Evolutionary conservation across 768 basidiomycete genomes (phyloP).

Genomic region (Boletus eberwhitei): DNA sequence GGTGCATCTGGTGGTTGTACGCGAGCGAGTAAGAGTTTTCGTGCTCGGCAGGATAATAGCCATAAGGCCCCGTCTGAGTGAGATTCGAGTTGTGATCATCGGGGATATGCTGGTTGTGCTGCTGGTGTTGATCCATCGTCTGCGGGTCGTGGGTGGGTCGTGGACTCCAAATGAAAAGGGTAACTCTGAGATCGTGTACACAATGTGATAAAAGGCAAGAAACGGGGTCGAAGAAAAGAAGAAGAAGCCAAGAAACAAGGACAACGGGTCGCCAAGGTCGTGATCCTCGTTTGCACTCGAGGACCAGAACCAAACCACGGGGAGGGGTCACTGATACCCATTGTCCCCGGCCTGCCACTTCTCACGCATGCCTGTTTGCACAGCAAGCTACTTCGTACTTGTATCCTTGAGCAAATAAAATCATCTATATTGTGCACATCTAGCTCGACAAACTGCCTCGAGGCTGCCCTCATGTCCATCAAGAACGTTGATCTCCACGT

Average conservation of each 20-base stretch:
- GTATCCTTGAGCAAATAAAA: conserved; percentile 1
- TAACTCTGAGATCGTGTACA: conserved; percentile 33
- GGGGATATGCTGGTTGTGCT: conserved; percentile 44
- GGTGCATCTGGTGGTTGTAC: conserved; percentile 47
- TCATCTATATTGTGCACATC: neutral
- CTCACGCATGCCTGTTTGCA: conserved; percentile 17
- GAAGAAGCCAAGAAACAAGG: conserved; percentile 32
- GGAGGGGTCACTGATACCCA: conserved; percentile 4
- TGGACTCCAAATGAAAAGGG: conserved; percentile 36
- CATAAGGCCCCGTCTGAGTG: conserved; percentile 40
- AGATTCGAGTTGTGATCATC: conserved; percentile 47
- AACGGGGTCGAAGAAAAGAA: conserved; percentile 36
- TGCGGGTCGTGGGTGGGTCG: conserved; percentile 36
- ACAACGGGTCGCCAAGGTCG: conserved; percentile 23
- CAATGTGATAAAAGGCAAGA: conserved; percentile 32
- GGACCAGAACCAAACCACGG: conserved; percentile 25
- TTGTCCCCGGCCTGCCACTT: conserved; percentile 13
- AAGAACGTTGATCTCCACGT: conserved; percentile 12
- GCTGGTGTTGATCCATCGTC: conserved; percentile 41
- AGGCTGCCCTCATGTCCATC: conserved; percentile 19
- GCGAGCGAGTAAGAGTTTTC: conserved; percentile 52
- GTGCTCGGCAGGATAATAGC: conserved; percentile 53
- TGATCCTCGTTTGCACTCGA: conserved; percentile 30
- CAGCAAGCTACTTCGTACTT: neutral
- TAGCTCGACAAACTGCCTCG: conserved; percentile 16